phyloP scores from a whole-genome alignment of 2,329 filamentous ascomycete genomes.

The Emergomyces africanus region DNA sequence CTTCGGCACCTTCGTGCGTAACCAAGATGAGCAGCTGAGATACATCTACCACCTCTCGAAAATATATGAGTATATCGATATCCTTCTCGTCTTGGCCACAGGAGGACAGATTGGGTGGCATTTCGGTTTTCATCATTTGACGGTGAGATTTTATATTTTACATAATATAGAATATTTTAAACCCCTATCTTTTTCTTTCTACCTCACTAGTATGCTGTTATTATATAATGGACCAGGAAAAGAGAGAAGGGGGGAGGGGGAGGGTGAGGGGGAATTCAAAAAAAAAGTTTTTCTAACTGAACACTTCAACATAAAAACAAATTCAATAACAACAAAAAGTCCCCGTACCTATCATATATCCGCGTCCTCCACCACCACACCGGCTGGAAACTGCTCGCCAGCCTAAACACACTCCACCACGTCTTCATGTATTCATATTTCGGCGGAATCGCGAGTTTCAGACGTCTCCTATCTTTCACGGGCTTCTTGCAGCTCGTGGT shows the following conservation, averaged over 20 bases:
- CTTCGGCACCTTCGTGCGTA: neutral
- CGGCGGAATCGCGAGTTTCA: constrained; percentile 13
- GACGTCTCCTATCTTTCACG: constrained; percentile 12
- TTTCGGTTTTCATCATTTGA: constrained; percentile 22
- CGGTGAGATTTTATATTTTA: constrained; percentile 1
- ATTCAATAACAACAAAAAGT: constrained; percentile 1
- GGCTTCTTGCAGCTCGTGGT: constrained; percentile 12
- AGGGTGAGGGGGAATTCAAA: neutral
- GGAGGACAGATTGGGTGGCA: constrained; percentile 16
- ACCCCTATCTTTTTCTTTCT: neutral
- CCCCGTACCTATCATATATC: constrained; percentile 18
- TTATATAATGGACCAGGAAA: neutral
- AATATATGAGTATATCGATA: constrained; percentile 22
- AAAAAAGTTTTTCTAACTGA: neutral
- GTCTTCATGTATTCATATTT: constrained; percentile 22
- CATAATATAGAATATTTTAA: neutral
- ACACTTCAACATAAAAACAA: neutral
- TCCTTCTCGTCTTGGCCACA: constrained; percentile 18
- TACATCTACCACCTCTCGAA: constrained; percentile 19
- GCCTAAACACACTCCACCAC: constrained; percentile 18
- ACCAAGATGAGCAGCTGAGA: constrained; percentile 6
- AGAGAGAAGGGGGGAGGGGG: no score
- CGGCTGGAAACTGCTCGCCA: constrained; percentile 19
- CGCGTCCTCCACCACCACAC: constrained; percentile 13
- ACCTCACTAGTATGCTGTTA: no score